Conservation (phyloP, 1,284 basidiomycete species). For the Anthracocystis panici-leucophaei region DNA sequence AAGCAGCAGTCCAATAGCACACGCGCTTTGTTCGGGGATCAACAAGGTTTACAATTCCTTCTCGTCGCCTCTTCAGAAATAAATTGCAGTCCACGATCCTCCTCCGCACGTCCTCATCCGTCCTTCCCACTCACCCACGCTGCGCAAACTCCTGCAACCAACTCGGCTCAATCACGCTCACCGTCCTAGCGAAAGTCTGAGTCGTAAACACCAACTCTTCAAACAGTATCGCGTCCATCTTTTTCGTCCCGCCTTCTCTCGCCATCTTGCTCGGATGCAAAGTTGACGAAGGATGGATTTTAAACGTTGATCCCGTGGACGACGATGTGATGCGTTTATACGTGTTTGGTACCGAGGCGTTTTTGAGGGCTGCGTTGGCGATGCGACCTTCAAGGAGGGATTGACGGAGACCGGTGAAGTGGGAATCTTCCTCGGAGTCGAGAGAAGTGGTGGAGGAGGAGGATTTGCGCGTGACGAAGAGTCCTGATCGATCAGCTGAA, state of each 20-base stretch:
- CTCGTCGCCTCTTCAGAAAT: too few species aligned
- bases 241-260: conserved; percentile 17
- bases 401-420: conserved; percentile 46
- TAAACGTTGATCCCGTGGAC: conserved; percentile 45
- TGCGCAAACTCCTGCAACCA: conserved; percentile 57
- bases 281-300: conserved; percentile 62
- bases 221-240: conserved; percentile 59
- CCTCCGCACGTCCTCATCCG: too few species aligned
- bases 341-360: conserved; percentile 50
- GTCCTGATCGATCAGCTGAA: conserved; percentile 10
- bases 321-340: conserved; percentile 50
- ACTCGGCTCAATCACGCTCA: conserved; percentile 60
- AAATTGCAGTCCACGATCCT: neutral
- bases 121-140: conserved; percentile 2
- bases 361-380: conserved; percentile 53
- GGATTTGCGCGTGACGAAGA: conserved; percentile 37
- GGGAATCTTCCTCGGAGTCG: conserved; percentile 28
- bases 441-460: neutral
- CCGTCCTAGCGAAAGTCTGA: conserved; percentile 63
- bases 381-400: conserved; percentile 55
- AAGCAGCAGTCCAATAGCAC: too few species aligned
- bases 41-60: too few species aligned
- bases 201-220: conserved; percentile 68
- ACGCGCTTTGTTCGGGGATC: too few species aligned
- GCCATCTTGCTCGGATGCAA: conserved; percentile 50